phyloP scores from a whole-genome alignment of 306 rosid genomes.

The Dryas drummondii region DNA sequence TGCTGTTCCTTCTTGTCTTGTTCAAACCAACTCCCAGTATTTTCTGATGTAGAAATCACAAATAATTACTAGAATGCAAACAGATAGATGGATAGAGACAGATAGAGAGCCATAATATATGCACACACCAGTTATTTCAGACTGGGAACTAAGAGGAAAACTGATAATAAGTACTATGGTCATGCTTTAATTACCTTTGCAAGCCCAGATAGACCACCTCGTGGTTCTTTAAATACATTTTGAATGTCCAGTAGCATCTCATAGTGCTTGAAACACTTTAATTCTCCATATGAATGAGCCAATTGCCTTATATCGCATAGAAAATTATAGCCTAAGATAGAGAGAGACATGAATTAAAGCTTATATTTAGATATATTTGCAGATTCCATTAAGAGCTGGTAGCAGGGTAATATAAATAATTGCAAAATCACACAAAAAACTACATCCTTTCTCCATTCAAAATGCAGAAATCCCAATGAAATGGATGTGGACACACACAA shows the following conservation, averaged over 20 bases:
- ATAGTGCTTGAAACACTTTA: constrained; percentile 77
- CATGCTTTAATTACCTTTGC: constrained; percentile 53
- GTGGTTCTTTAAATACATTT: constrained; percentile 65
- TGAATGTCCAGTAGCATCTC: constrained; percentile 84
- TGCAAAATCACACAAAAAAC: no score
- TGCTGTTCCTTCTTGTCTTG: constrained; percentile 91
- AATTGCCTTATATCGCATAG: constrained; percentile 83
- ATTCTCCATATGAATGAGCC: constrained; percentile 68
- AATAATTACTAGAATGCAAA: constrained; percentile 5
- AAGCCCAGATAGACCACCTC: constrained; percentile 90
- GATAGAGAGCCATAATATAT: no score
- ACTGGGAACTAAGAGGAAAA: background rate
- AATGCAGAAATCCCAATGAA: no score
- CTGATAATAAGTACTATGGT: background rate
- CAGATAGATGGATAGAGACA: constrained; percentile 3
- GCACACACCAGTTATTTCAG: background rate
- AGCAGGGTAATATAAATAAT: no score
- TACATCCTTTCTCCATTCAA: no score
- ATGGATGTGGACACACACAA: no score
- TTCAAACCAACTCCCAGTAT: constrained; percentile 82
- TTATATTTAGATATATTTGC: background rate
- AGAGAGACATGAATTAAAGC: background rate
- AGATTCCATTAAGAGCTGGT: no score
- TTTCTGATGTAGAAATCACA: constrained; percentile 54
- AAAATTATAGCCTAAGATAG: constrained; percentile 75